Percentiles rank a stretch among this genome's conserved stretches.
Conservation (phyloP, 2,329 filamentous ascomycete genomes). For the Fusarium ramigenum region DNA sequence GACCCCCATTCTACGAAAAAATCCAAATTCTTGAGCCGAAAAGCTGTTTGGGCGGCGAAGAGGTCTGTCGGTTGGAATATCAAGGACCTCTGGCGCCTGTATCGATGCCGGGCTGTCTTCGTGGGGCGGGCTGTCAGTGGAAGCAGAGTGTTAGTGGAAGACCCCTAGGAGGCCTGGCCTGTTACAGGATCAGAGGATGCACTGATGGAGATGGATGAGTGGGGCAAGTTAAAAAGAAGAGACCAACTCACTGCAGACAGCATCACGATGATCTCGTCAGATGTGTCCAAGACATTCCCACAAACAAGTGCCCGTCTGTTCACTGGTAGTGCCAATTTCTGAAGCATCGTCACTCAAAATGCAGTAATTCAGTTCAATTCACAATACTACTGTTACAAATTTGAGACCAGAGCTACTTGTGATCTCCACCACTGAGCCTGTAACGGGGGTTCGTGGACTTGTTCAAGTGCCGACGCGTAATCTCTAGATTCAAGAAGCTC, state of each 20-base stretch:
- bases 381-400: background rate
- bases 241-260: accelerated
- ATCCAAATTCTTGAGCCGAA: accelerated
- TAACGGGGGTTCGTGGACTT: background rate
- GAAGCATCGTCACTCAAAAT: accelerated
- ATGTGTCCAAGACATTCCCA: background rate
- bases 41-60: accelerated
- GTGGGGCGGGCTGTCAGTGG: background rate
- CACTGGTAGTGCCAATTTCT: accelerated
- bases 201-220: background rate
- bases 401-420: accelerated
- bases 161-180: accelerated
- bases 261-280: accelerated
- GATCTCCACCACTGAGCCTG: no score
- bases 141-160: background rate
- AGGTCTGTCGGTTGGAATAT: background rate
- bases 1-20: no score
- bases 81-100: accelerated
- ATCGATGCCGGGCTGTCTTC: background rate
- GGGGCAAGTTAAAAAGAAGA: accelerated
- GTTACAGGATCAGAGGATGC: no score
- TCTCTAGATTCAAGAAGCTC: no score
- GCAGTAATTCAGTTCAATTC: accelerated
- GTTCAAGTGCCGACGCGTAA: accelerated
- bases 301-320: background rate